phyloP scores from a whole-genome alignment of 2,329 filamentous ascomycete species.

The Fusarium annulatum region DNA sequence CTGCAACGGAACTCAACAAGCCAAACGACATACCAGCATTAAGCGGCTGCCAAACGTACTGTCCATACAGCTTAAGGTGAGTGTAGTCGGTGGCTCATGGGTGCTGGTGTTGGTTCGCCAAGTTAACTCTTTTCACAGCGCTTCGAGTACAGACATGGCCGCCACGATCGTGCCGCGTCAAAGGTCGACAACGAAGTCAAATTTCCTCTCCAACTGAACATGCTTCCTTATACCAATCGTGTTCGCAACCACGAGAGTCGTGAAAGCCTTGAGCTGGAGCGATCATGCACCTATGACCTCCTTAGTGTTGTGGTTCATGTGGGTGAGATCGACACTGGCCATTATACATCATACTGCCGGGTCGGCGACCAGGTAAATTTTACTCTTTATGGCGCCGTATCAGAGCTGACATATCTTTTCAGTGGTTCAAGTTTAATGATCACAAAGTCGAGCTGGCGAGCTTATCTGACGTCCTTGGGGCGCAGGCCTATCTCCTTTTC shows the following conservation, averaged over 20 bases:
- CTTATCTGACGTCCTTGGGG: conserved; percentile 85
- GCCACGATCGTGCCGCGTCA: conserved; percentile 75
- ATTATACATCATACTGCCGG: conserved; percentile 90
- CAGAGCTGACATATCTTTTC: conserved; percentile 28
- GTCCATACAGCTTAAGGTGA: conserved; percentile 90
- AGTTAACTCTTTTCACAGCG: conserved; percentile 52
- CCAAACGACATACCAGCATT: conserved; percentile 85
- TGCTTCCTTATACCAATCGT: conserved; percentile 87
- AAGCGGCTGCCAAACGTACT: conserved; percentile 88
- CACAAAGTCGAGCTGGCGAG: conserved; percentile 88
- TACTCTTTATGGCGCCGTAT: not conserved
- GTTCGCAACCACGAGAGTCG: conserved; percentile 62
- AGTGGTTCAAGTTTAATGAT: conserved; percentile 98
- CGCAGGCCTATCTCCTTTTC: conserved; percentile 91
- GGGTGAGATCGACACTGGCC: conserved; percentile 90
- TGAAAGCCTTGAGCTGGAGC: conserved; percentile 67
- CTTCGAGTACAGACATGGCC: conserved; percentile 78
- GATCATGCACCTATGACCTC: conserved; percentile 84
- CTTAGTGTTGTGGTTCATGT: conserved; percentile 93
- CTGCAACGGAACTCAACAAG: conserved; percentile 81
- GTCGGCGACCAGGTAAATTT: conserved; percentile 73
- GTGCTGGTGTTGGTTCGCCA: not conserved
- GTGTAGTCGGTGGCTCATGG: conserved; percentile 19
- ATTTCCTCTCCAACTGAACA: conserved; percentile 88
- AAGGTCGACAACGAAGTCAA: conserved; percentile 90